Conservation (phyloP, 768 basidiomycete genomes). For the Tricholoma bakamatsutake region DNA sequence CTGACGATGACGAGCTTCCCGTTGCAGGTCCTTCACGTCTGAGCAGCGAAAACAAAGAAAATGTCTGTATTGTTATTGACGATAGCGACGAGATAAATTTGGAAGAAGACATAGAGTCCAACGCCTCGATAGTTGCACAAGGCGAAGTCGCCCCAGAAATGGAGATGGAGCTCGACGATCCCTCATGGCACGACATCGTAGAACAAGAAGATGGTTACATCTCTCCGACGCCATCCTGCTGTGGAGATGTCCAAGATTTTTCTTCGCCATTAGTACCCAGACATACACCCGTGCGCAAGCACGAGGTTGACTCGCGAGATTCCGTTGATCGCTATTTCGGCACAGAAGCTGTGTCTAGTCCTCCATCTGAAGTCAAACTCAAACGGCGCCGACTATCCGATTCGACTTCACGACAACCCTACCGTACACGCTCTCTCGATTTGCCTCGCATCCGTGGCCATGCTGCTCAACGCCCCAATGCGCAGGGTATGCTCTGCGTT, state of each 20-base stretch:
- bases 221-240: conserved; percentile 58
- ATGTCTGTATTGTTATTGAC: conserved; percentile 24
- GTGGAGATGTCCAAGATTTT: conserved; percentile 54
- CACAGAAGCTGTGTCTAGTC: conserved; percentile 50
- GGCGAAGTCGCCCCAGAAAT: conserved; percentile 31
- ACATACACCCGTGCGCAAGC: conserved; percentile 10
- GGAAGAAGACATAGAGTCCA: conserved; percentile 20
- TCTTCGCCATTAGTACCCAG: conserved; percentile 52
- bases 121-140: conserved; percentile 32
- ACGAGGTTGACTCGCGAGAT: background rate
- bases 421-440: conserved; percentile 13
- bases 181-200: conserved; percentile 37
- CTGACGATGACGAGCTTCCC: background rate
- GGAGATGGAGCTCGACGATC: conserved; percentile 37
- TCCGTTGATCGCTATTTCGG: conserved; percentile 40
- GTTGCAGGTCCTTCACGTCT: conserved; percentile 30
- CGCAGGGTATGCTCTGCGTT: background rate
- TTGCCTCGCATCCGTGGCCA: conserved; percentile 6
- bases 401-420: conserved; percentile 2
- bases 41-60: conserved; percentile 36
- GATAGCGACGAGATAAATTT: conserved; percentile 16
- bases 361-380: conserved; percentile 16
- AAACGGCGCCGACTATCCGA: conserved; percentile 7
- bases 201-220: conserved; percentile 80
- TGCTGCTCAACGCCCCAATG: background rate